phyloP scores from a whole-genome alignment of 805 yeast species.

The Nakazawaea siamensis region DNA sequence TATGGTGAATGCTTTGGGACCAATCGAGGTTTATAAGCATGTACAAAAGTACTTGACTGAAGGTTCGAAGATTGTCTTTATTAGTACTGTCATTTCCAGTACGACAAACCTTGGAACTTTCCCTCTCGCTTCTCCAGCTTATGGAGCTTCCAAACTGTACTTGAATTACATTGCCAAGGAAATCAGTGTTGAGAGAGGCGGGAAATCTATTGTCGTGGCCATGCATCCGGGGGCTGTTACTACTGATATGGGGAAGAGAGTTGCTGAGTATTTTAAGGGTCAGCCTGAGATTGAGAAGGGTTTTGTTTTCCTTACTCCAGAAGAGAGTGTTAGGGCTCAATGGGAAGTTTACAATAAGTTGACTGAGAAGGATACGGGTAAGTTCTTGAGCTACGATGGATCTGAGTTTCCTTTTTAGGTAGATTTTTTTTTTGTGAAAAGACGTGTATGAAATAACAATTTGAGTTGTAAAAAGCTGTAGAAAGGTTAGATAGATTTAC shows the following conservation, averaged over 20 bases:
- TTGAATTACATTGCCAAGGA: neutral
- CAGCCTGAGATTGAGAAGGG: no score
- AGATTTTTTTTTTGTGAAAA: no score
- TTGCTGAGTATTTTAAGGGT: no score
- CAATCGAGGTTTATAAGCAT: neutral
- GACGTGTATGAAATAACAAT: no score
- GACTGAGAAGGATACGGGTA: conserved; percentile 11
- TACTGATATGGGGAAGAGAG: neutral
- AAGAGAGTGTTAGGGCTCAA: conserved; percentile 10
- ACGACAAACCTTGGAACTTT: neutral
- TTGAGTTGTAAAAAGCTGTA: no score
- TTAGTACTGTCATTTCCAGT: neutral
- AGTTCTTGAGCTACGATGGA: conserved; percentile 14
- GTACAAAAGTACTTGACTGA: neutral
- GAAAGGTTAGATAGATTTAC: no score
- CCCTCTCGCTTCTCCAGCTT: neutral
- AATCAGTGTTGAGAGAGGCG: neutral
- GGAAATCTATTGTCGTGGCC: neutral
- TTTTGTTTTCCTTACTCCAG: no score
- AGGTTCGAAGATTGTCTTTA: no score
- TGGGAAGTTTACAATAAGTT: conserved; percentile 9
- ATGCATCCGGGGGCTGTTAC: neutral
- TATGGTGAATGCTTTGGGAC: neutral
- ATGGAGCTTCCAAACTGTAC: neutral
- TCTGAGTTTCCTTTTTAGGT: neutral